phyloP scores from a whole-genome alignment of 1,139 yeast species.

The Yamadazyma oceani region DNA sequence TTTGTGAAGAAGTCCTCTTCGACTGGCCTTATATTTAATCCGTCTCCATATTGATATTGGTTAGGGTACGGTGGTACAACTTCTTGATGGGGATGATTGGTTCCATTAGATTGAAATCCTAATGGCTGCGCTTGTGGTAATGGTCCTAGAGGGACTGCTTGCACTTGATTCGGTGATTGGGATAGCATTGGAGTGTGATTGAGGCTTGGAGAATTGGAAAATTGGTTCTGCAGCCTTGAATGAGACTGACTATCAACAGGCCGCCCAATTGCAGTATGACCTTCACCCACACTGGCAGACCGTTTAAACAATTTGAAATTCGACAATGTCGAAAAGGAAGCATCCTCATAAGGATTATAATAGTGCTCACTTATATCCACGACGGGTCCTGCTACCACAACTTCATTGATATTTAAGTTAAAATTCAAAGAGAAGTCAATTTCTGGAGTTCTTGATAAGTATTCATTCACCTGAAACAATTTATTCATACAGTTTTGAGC shows the following conservation, averaged over 20 bases:
- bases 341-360: slow-evolving; percentile 17
- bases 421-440: slow-evolving; percentile 20
- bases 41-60: background rate
- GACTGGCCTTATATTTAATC: background rate
- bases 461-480: slow-evolving; percentile 21
- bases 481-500: slow-evolving; percentile 33
- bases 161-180: background rate
- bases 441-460: slow-evolving; percentile 21
- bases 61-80: background rate
- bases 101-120: no score
- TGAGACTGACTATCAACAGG: no score
- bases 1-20: slow-evolving; percentile 11
- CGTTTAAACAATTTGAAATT: slow-evolving; percentile 10
- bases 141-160: no score
- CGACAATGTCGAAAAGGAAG: slow-evolving; percentile 9
- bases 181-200: background rate
- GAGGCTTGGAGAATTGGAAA: no score
- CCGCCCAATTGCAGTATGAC: background rate
- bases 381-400: slow-evolving; percentile 4
- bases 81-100: background rate
- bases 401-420: slow-evolving; percentile 16
- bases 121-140: no score
- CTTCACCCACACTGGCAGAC: background rate
- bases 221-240: no score
- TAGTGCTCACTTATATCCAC: slow-evolving; percentile 11